Conservation (phyloP, 441 rosid genomes). For the Iberis amara region DNA sequence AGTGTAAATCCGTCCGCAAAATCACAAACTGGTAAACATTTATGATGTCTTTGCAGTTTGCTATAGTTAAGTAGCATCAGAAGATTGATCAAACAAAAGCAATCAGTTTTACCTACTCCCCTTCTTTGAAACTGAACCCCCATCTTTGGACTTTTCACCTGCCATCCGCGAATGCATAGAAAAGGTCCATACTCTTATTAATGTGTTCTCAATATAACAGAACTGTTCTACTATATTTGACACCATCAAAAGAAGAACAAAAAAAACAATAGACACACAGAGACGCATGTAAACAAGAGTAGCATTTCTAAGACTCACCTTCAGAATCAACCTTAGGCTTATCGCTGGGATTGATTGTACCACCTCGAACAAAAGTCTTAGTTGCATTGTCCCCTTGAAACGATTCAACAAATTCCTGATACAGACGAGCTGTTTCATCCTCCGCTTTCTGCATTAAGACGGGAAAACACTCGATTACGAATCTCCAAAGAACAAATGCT, state of each 20-base stretch:
- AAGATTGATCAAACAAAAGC: conserved; percentile 52
- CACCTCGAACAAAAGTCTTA: conserved; percentile 95
- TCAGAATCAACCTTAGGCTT: conserved; percentile 57
- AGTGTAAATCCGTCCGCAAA: background rate
- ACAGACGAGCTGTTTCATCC: conserved; percentile 90
- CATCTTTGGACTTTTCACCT: conserved; percentile 99
- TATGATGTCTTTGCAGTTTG: no score
- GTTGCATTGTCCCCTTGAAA: conserved; percentile 80
- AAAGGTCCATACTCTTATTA: conserved; percentile 94
- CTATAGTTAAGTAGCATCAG: no score
- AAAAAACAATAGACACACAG: conserved; percentile 23
- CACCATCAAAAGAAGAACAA: conserved; percentile 33
- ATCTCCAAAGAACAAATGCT: conserved; percentile 4
- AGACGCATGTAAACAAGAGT: conserved; percentile 6
- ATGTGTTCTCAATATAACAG: conserved; percentile 51
- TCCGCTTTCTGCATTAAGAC: conserved; percentile 58
- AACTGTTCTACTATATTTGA: conserved; percentile 51
- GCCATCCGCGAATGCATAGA: conserved; percentile 97
- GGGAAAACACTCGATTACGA: conserved; percentile 6
- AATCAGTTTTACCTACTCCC: conserved; percentile 96
- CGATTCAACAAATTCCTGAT: conserved; percentile 92
- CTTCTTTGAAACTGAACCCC: conserved; percentile 96
- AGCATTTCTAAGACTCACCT: conserved; percentile 50
- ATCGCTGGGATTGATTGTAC: conserved; percentile 75
- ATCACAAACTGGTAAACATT: conserved; percentile 1